These are phyloP conservation scores for Tuber magnatum DNA, from an alignment of 495 filamentous ascomycete genomes.

Conservation along the genomic window DNA sequence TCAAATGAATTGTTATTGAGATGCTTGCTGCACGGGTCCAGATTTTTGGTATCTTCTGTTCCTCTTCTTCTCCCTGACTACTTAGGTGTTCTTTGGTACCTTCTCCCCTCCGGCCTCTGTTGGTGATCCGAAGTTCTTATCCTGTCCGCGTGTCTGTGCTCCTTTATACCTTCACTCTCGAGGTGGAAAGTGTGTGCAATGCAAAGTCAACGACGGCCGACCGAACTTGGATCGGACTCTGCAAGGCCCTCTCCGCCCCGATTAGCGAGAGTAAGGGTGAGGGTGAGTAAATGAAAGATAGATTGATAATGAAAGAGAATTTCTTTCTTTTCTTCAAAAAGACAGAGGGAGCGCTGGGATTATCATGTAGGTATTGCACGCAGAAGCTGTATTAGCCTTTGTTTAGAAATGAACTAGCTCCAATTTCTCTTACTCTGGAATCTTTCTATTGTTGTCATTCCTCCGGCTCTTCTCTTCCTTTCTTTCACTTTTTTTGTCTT, in stretches of 20 bases:
- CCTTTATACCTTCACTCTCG: constrained; percentile 1
- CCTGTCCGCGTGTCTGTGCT: neutral
- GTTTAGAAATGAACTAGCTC: constrained; percentile 24
- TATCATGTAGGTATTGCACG: constrained; percentile 34
- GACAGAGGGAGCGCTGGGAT: constrained; percentile 17
- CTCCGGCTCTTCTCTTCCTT: constrained; percentile 12
- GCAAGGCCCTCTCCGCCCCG: constrained; percentile 20
- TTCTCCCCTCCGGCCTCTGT: neutral
- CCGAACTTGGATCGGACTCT: constrained; percentile 29
- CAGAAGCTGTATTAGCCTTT: constrained; percentile 24
- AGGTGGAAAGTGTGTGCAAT: neutral
- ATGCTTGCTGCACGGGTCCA: neutral
- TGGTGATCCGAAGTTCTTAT: neutral
- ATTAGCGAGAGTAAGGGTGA: neutral
- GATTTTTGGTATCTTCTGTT: neutral
- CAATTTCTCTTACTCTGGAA: neutral
- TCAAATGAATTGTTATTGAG: neutral
- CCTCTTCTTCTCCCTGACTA: neutral
- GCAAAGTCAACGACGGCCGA: constrained; percentile 13
- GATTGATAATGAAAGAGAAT: neutral
- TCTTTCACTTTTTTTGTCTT: constrained; percentile 16
- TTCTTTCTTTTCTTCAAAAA: constrained; percentile 2
- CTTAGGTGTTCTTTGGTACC: neutral
- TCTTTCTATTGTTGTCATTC: neutral
- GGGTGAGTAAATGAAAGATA: neutral